A percentile compares a stretch with the other conserved stretches of the same genome.
Conservation (phyloP, 1,139 yeast genomes). For the Magnusiomyces starmeri region DNA sequence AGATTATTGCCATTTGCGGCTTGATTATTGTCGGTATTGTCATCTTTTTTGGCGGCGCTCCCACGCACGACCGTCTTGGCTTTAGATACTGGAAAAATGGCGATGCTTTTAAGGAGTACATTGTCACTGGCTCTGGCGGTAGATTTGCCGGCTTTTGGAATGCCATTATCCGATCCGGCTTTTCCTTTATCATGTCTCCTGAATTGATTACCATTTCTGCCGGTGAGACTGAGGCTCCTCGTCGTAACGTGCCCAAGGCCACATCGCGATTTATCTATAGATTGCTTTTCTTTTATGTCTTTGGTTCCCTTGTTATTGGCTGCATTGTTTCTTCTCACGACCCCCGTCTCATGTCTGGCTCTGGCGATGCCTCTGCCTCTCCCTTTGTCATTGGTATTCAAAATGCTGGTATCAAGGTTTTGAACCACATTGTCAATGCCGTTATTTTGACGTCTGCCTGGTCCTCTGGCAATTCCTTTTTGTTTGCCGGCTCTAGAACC, state of each 20-base stretch:
- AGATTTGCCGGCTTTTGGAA: constrained; percentile 59
- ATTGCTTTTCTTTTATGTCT: constrained; percentile 49
- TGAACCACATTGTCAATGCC: constrained; percentile 61
- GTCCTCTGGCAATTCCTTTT: constrained; percentile 39
- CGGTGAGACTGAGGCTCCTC: constrained; percentile 66
- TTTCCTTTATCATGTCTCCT: constrained; percentile 53
- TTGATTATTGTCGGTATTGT: constrained; percentile 60
- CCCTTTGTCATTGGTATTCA: constrained; percentile 61
- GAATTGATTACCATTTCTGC: constrained; percentile 71
- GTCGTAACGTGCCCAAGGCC: constrained; percentile 54
- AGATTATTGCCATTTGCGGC: constrained; percentile 64
- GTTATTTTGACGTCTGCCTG: constrained; percentile 56
- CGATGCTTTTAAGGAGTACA: constrained; percentile 50
- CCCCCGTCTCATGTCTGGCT: constrained; percentile 36
- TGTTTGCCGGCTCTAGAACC: constrained; percentile 38
- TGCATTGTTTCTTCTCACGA: constrained; percentile 52
- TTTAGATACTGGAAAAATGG: constrained; percentile 66
- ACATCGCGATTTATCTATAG: constrained; percentile 57
- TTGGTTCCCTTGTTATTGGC: constrained; percentile 49
- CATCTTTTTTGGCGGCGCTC: constrained; percentile 72
- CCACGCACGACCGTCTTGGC: constrained; percentile 54
- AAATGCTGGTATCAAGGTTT: constrained; percentile 45
- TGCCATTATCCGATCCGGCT: constrained; percentile 53
- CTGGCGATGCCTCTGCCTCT: constrained; percentile 49
- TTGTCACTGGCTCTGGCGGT: constrained; percentile 42